phyloP scores from a whole-genome alignment of 176 grass and related monocot species.

The Pharus latifolius region DNA sequence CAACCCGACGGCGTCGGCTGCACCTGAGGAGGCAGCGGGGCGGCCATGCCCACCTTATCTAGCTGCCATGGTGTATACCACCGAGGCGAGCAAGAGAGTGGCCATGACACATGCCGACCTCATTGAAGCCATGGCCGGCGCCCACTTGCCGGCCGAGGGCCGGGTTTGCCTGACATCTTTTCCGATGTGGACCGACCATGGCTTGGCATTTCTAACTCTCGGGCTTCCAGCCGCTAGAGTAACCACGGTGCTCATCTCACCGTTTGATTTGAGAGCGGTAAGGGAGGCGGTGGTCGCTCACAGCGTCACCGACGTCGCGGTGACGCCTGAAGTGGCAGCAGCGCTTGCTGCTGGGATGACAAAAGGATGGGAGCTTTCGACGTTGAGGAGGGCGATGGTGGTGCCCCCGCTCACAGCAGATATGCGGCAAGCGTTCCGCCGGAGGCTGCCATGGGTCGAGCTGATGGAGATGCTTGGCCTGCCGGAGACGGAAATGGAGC shows the following conservation, averaged over 20 bases:
- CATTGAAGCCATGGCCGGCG: background rate
- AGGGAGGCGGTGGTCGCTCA: conserved; percentile 6
- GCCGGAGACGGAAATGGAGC: background rate
- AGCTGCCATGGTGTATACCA: conserved; percentile 19
- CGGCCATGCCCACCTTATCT: background rate
- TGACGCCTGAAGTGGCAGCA: background rate
- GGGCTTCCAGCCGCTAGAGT: background rate
- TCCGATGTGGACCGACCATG: conserved; percentile 14
- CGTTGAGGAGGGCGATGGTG: conserved; percentile 11
- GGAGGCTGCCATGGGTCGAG: conserved; percentile 29
- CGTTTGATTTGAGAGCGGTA: background rate
- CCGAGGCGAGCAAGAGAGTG: background rate
- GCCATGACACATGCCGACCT: conserved; percentile 33
- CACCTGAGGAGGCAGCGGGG: background rate
- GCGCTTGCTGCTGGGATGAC: background rate
- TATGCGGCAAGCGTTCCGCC: background rate
- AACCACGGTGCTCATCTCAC: conserved; percentile 13
- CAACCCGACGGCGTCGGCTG: background rate
- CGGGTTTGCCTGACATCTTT: conserved; percentile 20
- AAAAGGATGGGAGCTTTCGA: background rate
- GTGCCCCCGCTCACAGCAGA: background rate
- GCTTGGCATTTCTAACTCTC: conserved; percentile 20
- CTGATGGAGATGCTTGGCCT: background rate
- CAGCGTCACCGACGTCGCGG: conserved; percentile 26
- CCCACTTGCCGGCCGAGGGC: background rate